Conservation (phyloP, 169 alveolate species). For the Cryptosporidium ryanae region DNA sequence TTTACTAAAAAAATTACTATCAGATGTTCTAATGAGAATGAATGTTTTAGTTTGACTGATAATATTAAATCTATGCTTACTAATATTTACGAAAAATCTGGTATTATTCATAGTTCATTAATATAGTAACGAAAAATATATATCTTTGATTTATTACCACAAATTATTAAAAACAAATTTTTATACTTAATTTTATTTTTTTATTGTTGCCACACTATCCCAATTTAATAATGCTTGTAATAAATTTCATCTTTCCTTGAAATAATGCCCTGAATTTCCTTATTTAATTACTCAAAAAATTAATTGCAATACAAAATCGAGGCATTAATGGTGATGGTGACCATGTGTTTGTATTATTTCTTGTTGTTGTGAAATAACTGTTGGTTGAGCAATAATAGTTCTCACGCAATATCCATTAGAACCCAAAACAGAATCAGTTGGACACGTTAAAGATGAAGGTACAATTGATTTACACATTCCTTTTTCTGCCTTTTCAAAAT, state of each 20-base stretch:
- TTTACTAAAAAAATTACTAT: constrained; percentile 21
- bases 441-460: constrained; percentile 54
- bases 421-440: constrained; percentile 34
- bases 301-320: neutral
- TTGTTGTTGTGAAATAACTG: constrained; percentile 53
- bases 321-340: constrained; percentile 26
- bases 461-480: constrained; percentile 56
- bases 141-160: neutral
- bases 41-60: constrained; percentile 31
- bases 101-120: neutral
- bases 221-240: neutral
- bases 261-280: neutral
- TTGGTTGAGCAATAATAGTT: constrained; percentile 44
- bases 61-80: neutral
- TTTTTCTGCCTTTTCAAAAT: constrained; percentile 41
- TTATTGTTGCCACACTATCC: no score
- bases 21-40: constrained; percentile 53
- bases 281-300: neutral
- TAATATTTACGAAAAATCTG: neutral
- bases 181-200: neutral
- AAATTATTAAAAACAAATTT: neutral
- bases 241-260: neutral
- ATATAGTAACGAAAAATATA: no score
- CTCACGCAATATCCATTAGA: constrained; percentile 38
- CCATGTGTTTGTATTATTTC: constrained; percentile 39